Evolutionary conservation across 1,284 basidiomycete species (phyloP).

Genomic region (Mycena citricolor): DNA sequence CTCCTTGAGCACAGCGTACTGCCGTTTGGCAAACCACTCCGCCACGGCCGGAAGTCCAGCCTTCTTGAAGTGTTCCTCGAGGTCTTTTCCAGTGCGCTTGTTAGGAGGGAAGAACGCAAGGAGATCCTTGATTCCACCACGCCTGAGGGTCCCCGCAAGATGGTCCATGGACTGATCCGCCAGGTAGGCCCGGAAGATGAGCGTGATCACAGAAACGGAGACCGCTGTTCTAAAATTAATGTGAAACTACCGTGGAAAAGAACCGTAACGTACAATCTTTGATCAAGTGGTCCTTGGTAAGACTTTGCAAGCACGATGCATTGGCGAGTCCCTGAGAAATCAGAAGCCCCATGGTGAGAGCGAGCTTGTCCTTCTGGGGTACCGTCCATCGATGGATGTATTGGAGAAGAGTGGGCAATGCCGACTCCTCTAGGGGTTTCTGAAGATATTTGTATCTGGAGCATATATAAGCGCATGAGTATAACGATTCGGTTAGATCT

Average conservation of each 20-base stretch:
- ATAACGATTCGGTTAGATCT: no score
- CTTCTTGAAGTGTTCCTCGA: conserved; percentile 86
- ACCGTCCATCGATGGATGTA: conserved; percentile 85
- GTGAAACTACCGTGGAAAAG: conserved; percentile 16
- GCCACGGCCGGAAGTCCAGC: conserved; percentile 76
- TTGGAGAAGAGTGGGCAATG: conserved; percentile 83
- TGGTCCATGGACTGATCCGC: conserved; percentile 84
- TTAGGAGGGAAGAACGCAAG: conserved; percentile 84
- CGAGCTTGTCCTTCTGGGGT: conserved; percentile 79
- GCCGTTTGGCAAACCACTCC: conserved; percentile 91
- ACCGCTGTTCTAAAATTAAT: conserved; percentile 51
- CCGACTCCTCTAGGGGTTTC: conserved; percentile 86
- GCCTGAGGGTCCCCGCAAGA: conserved; percentile 74
- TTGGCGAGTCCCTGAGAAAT: conserved; percentile 80
- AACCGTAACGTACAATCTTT: conserved; percentile 73
- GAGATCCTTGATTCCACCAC: conserved; percentile 84
- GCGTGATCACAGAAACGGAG: conserved; percentile 74
- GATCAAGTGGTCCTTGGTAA: conserved; percentile 92
- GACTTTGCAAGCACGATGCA: conserved; percentile 73
- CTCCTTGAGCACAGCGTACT: conserved; percentile 73
- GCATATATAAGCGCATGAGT: neutral
- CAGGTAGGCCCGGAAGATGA: conserved; percentile 81
- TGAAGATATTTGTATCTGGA: conserved; percentile 96
- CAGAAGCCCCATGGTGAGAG: conserved; percentile 78
- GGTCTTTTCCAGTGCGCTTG: conserved; percentile 68